Evolutionary conservation across 345 rosid species (phyloP).

Genomic region (Bruguiera sexangula): DNA sequence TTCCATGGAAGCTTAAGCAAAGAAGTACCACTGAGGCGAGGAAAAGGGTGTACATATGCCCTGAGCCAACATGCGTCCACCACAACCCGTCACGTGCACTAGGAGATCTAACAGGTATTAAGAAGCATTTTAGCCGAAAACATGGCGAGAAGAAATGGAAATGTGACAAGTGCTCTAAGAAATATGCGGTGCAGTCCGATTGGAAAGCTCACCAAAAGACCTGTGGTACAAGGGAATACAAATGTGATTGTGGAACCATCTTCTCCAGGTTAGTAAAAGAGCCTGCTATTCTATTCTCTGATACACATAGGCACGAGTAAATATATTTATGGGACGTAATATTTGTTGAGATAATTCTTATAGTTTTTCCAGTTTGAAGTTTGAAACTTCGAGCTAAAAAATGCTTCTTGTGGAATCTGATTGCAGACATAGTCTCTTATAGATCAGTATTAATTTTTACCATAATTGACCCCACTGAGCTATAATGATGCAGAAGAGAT

Average conservation of each 20-base stretch:
- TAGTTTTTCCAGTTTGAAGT: no score
- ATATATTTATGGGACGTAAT: no score
- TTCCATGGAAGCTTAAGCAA: constrained; percentile 69
- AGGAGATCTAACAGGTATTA: constrained; percentile 71
- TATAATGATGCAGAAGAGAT: constrained; percentile 48
- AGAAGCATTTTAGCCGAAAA: constrained; percentile 74
- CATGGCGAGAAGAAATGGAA: constrained; percentile 98
- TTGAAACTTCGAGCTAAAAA: no score
- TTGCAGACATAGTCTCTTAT: neutral
- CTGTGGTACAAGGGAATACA: constrained; percentile 93
- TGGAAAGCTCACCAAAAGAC: constrained; percentile 96
- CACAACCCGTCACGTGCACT: constrained; percentile 65
- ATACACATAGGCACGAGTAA: no score
- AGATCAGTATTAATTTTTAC: neutral
- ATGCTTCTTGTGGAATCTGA: neutral
- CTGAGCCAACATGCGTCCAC: constrained; percentile 63
- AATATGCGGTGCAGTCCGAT: constrained; percentile 87
- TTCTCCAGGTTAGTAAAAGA: constrained; percentile 65
- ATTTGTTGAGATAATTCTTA: no score
- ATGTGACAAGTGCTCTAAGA: constrained; percentile 91
- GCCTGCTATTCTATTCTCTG: neutral
- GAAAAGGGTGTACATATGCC: constrained; percentile 67
- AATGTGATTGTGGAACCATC: constrained; percentile 91
- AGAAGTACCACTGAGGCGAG: constrained; percentile 47
- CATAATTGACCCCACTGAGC: neutral